Evolutionary conservation across 2,329 filamentous ascomycete species (phyloP), one percentile per base, ranked within the genome.

Genomic region (Zarea fungicola): DNA sequence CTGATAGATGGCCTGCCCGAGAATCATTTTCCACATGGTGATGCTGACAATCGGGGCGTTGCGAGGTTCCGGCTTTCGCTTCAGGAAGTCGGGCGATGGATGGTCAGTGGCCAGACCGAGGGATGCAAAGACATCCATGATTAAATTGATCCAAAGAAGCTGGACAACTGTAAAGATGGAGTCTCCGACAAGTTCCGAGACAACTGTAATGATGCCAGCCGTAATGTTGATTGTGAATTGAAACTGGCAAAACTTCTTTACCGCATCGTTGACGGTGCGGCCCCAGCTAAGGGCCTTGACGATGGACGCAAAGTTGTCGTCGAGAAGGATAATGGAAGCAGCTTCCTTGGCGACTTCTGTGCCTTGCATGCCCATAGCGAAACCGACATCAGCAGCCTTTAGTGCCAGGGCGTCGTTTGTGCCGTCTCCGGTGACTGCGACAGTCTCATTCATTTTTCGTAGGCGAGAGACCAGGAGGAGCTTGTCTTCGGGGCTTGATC

Each of bases 21-120:
- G 76, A 51, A 89, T 89, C 85, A 89, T 90, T 68, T 89, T 89
- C 85, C 85, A 87, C 85, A 89, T 89, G 23, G 79, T 83, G 37
- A 83, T 67, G 2, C 81, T 85, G 55, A 89, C 86, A 22, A 66
- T 58, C 3, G 62, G 55, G 0, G 65, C 58, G 6, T 48, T 56
- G 2, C 60, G 54, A 3, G 57, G 57, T 19, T 66, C 62, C 2
- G 65, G 65, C 6, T 58, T 55, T 9, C 53, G 51, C 45, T 65
- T 59, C n/a, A 69, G 56, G 25, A 68, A 61, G 14, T 65, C 64
- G 2, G 58, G 57, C 3, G 61, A 59, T 0, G 67, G 67, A 6
- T 67, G 67, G 32, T 70, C 68, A 1, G 67, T 70, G 6, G 67
- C 67, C 6, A 71, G 63, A 32, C 75, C 77, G 26, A 80, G 69